phyloP scores from a whole-genome alignment of 129 eudicot species.

The Dittrichia graveolens region DNA sequence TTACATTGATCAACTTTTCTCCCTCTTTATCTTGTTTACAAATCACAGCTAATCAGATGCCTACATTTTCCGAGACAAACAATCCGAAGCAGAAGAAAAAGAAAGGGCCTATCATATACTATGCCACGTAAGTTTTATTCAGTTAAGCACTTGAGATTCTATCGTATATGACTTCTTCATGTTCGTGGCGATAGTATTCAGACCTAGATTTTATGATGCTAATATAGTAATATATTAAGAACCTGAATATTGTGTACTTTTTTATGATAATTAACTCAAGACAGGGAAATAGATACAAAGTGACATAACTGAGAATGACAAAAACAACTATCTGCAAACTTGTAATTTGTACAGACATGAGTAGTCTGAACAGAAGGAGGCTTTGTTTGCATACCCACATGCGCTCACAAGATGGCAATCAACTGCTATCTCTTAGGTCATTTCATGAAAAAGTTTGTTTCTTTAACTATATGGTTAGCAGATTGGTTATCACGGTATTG shows the following conservation, averaged over 20 bases:
- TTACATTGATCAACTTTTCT: not conserved
- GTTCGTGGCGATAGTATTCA: not conserved
- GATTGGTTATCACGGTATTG: slow-evolving; percentile 4
- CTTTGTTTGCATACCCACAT: slow-evolving; percentile 8
- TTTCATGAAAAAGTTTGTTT: not conserved
- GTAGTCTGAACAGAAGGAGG: not conserved
- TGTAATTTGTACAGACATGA: not conserved
- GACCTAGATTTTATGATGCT: slow-evolving; percentile 4
- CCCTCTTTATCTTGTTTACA: slow-evolving; percentile 8
- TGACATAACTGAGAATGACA: not conserved
- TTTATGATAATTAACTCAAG: not conserved
- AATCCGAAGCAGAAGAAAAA: slow-evolving; percentile 50
- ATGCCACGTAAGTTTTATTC: slow-evolving; percentile 71
- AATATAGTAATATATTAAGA: not conserved
- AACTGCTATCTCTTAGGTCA: not conserved
- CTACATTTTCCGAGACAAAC: slow-evolving; percentile 51
- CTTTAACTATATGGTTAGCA: not conserved
- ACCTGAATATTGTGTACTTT: slow-evolving; percentile 8
- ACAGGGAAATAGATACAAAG: slow-evolving; percentile 1
- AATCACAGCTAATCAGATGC: slow-evolving; percentile 47
- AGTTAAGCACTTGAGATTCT: slow-evolving; percentile 11
- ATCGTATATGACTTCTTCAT: not conserved
- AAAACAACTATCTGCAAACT: not conserved
- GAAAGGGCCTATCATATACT: slow-evolving; percentile 63
- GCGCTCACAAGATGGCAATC: slow-evolving; percentile 6